Evolutionary conservation across 352 stramenopile genomes (phyloP), one percentile per base, ranked within the genome.

Genomic region (Lagenidium sp.): DNA sequence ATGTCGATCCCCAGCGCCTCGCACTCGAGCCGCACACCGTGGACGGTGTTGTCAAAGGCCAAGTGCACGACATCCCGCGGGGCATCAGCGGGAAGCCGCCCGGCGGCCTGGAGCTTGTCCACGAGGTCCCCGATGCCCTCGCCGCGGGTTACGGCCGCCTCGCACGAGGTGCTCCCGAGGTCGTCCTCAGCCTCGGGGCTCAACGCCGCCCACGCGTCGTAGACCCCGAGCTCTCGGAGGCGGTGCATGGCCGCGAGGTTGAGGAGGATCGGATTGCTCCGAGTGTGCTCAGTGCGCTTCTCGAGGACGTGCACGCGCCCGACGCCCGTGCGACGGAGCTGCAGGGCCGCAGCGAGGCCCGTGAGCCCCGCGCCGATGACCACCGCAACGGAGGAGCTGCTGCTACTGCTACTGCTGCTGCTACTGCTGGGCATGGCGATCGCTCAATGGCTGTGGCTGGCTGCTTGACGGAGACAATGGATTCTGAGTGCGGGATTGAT

Each of bases 351-450:
- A n/a, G 48, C 54, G 3, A 63, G 54, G 10, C 54, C 47, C 21
- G 43, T 46, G 13, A 63, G 54, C 16, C 54, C 54, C 2, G 43
- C 54, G 39, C 54, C 48, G 54, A 63, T 47, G 43, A 63, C 54
- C 25, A 63, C 48, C 8, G 21, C 54, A 8, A 44, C n/a, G n/a
- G n/a, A n/a, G n/a, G 46, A 47, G 21, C 23, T 40, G 10, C 2
- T 20, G n/a, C n/a, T n/a, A n/a, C n/a, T n/a, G n/a, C n/a, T n/a
- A n/a, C n/a, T n/a, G n/a, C n/a, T n/a, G n/a, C n/a, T n/a, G n/a
- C n/a, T n/a, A n/a, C n/a, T n/a, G n/a, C n/a, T n/a, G n/a, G n/a
- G n/a, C n/a, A n/a, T n/a, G n/a, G n/a, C n/a, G n/a, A n/a, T n/a
- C n/a, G n/a, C n/a, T n/a, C n/a, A n/a, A n/a, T n/a, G n/a, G n/a